Conservation (phyloP, 768 basidiomycete species). For the Tricholoma flavovirens region DNA sequence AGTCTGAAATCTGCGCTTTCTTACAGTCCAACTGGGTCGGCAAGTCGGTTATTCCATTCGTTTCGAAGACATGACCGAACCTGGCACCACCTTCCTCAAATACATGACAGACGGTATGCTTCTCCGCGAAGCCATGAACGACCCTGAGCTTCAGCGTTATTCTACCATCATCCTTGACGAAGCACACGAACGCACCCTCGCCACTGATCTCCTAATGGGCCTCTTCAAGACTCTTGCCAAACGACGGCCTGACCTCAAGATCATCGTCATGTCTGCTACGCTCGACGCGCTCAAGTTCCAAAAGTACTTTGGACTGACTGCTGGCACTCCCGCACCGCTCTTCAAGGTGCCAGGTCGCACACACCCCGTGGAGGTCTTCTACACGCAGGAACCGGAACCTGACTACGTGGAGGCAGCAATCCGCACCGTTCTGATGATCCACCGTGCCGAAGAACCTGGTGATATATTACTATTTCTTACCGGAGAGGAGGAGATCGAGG, state of each 20-base stretch:
- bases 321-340: slow-evolving; percentile 53
- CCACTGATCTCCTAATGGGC: slow-evolving; percentile 98
- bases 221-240: slow-evolving; percentile 82
- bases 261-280: slow-evolving; percentile 98
- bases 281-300: slow-evolving; percentile 96
- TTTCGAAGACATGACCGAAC: slow-evolving; percentile 94
- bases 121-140: slow-evolving; percentile 97
- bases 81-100: slow-evolving; percentile 90
- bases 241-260: slow-evolving; percentile 83
- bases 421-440: slow-evolving; percentile 94
- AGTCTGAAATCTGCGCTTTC: slow-evolving; percentile 2
- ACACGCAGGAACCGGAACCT: slow-evolving; percentile 86
- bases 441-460: slow-evolving; percentile 89
- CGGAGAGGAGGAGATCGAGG: slow-evolving; percentile 98
- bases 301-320: slow-evolving; percentile 72
- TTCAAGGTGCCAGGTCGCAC: slow-evolving; percentile 92
- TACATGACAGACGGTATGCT: slow-evolving; percentile 99
- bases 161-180: slow-evolving; percentile 99
- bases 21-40: slow-evolving; percentile 79
- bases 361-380: slow-evolving; percentile 94
- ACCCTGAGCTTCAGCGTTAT: slow-evolving; percentile 81
- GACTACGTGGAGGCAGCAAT: slow-evolving; percentile 98
- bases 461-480: slow-evolving; percentile 95
- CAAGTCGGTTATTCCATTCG: slow-evolving; percentile 98
- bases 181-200: slow-evolving; percentile 95